phyloP scores from a whole-genome alignment of 371 early-diverging fungal species.

The Mucor velutinosus region DNA sequence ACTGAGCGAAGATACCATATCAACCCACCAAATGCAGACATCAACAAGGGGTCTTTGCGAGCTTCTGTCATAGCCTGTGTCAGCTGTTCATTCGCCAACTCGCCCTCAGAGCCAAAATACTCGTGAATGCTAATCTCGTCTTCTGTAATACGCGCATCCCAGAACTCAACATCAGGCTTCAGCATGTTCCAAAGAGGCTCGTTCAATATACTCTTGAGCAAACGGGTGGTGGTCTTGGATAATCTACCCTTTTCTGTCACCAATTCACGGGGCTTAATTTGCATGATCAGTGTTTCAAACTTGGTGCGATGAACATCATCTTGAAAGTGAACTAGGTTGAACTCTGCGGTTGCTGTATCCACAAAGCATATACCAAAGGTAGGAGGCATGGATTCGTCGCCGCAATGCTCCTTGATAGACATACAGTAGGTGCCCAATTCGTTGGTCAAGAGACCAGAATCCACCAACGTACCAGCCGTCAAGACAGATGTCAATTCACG shows the following conservation, averaged over 20 bases:
- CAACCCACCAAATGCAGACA: constrained; percentile 81
- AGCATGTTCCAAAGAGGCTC: constrained; percentile 73
- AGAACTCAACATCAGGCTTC: constrained; percentile 82
- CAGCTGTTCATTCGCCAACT: neutral
- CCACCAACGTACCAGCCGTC: constrained; percentile 96
- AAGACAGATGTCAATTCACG: constrained; percentile 94
- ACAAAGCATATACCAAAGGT: constrained; percentile 89
- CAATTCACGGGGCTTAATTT: constrained; percentile 89
- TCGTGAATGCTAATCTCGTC: constrained; percentile 67
- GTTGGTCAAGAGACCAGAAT: constrained; percentile 81
- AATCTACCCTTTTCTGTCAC: constrained; percentile 80
- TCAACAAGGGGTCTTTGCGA: constrained; percentile 41
- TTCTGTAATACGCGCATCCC: constrained; percentile 69
- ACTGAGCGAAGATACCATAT: constrained; percentile 76
- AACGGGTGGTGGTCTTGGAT: constrained; percentile 63
- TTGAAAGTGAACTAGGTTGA: constrained; percentile 76
- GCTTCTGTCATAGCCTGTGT: constrained; percentile 15
- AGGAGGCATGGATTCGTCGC: constrained; percentile 37
- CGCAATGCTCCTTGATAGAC: constrained; percentile 74
- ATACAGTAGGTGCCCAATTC: constrained; percentile 93
- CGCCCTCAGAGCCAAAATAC: constrained; percentile 63
- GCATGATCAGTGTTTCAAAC: constrained; percentile 92
- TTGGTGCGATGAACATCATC: constrained; percentile 88
- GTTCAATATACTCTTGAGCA: constrained; percentile 71
- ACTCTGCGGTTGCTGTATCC: constrained; percentile 94